Base-by-base conservation (phyloP, 2,329 filamentous ascomycete genomes). In the Neonectria hederae region DNA sequence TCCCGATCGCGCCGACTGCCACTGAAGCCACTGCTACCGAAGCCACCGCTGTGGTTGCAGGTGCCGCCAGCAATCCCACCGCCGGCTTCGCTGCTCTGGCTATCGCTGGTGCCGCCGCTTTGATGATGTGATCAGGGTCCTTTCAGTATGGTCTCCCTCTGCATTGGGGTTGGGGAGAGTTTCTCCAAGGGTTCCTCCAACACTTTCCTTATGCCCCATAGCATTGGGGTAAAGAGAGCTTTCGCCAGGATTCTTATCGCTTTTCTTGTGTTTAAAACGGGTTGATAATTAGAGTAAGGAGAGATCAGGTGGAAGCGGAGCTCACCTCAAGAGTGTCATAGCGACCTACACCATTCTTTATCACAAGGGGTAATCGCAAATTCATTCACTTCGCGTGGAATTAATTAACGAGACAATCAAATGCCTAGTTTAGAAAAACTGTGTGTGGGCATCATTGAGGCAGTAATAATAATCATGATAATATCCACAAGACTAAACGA, bases 81-180 rank as follows among this genome's bases (percentile, higher is more conserved):
- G 70, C 77, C 28, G 77, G 77, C 56, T 55, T 79, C 24, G 79
- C 78, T 26, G 78, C 78, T 59, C 72, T 82, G 45, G 69, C 80
- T 51, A 59, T 81, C 32, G 81, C 76, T 45, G 82, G 78, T 62
- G 62, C 81, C 40, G 79, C 76, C 54, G 79, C 77, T 22, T 57
- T 83, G 43, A 69, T 78, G 60, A 66, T 82, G 63, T 82, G n/a
- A 42, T 42, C 8, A 77, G 71, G 17, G 11, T 10, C 19, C n/a
- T 22, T 2, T 11, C 5, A 24, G 10, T 6, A 59, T n/a, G 11
- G 6, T n/a, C 8, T 0, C 17, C 28, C 22, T 19, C 7, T 21
- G 14, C 13, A 14, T 5, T 51, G n/a, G 11, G 4, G 6, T 10
- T 30, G 24, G 14, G 28, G 10, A 8, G 17, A 11, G 8, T 17